Evolutionary conservation across 129 eudicot genomes (phyloP), one percentile per base, ranked within the genome.

Genomic region (Smallanthus sonchifolius): DNA sequence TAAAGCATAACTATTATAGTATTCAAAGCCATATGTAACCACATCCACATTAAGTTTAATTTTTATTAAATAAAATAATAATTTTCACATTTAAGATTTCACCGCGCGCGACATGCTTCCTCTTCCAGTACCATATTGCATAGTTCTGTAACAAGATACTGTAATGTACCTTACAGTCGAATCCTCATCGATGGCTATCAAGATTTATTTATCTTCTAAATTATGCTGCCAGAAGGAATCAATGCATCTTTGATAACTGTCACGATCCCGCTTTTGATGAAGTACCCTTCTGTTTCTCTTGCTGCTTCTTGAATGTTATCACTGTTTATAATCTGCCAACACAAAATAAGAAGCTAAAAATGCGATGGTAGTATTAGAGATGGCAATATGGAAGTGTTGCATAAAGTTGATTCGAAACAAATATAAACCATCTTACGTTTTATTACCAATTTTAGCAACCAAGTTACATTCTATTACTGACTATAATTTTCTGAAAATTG

Each of bases 241-340:
- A 93, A 57, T 3, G 96, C 98, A 65, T 93, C 98, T 84, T 93
- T 93, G 71, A 93, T 93, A 10, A 93, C 79, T 1, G 98, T 93
- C 40, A 93, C 96, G 11, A 90, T 93, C 40, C 98, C 98, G 36
- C 98, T 92, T 81, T 92, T 92, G 73, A 92, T 92, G 79, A 92
- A 92, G 86, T 92, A 92, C 6, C 98, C 98, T 10, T 92, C 98
- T 36, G 96, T 89, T 75, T 92, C 98, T 70, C 98, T 90, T 38
- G 98, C 98, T 69, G 96, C 96, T 87, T 92, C 98, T 87, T 86
- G 98, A 63, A 92, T 87, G 38, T 90, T 81, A 71, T 87, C 92
- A 16, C 67, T 74, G 79, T 92, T 92, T 38, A 90, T 77, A 47
- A 93, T 93, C 98, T 93, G 92, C 16, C 34, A 80, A 36, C 44